A percentile compares a stretch with the other conserved stretches of the same genome.
Evolutionary conservation across 2,329 filamentous ascomycete species (phyloP).

Genomic region (Cladophialophora carrionii): DNA sequence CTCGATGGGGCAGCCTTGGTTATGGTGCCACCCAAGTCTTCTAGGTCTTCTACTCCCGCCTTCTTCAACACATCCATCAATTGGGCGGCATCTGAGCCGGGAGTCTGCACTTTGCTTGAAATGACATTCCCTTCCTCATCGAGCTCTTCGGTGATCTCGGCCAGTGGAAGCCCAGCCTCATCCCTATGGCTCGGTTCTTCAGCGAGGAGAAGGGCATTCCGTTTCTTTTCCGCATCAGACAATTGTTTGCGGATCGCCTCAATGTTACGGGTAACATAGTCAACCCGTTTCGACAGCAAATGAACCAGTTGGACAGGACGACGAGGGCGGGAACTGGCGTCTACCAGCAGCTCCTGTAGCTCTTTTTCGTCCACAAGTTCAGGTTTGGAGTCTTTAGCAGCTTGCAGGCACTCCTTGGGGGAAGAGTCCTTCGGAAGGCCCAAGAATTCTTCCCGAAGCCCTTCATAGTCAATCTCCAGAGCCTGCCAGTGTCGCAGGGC

Average conservation of each 20-base stretch:
- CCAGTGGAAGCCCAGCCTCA: slow-evolving; percentile 74
- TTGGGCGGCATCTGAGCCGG: slow-evolving; percentile 68
- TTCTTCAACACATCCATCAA: slow-evolving; percentile 74
- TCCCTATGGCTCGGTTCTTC: slow-evolving; percentile 65
- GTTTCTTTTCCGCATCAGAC: slow-evolving; percentile 67
- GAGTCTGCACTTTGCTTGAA: slow-evolving; percentile 66
- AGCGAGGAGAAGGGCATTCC: slow-evolving; percentile 65
- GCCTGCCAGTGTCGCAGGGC: slow-evolving; percentile 85
- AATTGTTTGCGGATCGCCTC: slow-evolving; percentile 73
- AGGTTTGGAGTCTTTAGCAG: slow-evolving; percentile 51
- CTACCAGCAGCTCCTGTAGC: slow-evolving; percentile 58
- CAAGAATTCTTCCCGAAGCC: slow-evolving; percentile 78
- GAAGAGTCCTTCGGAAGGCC: slow-evolving; percentile 55
- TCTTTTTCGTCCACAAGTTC: slow-evolving; percentile 54
- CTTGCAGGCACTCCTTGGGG: slow-evolving; percentile 58
- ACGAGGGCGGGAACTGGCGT: slow-evolving; percentile 52
- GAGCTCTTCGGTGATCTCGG: slow-evolving; percentile 88
- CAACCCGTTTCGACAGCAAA: slow-evolving; percentile 73
- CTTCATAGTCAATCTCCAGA: slow-evolving; percentile 90
- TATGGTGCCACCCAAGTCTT: slow-evolving; percentile 35
- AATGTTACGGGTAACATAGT: slow-evolving; percentile 87
- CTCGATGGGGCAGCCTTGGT: slow-evolving; percentile 22
- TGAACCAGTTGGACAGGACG: slow-evolving; percentile 63
- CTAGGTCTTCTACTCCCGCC: slow-evolving; percentile 66
- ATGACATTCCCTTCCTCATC: slow-evolving; percentile 89